Evolutionary conservation across 2,329 filamentous ascomycete genomes (phyloP).

Genomic region (Penicillium sp.): DNA sequence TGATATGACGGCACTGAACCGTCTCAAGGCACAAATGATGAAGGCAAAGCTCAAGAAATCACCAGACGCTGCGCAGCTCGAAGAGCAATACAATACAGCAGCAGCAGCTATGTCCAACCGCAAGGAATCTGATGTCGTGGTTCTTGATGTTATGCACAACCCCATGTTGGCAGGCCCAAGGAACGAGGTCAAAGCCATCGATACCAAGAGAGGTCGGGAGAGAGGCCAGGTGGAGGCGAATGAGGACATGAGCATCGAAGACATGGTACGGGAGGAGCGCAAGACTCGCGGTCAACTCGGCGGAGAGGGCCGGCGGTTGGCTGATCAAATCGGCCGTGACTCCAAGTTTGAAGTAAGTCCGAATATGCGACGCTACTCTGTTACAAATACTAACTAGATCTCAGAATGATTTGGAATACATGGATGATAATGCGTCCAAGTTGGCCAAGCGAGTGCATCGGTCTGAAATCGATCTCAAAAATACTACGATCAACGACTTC

Average conservation of each 20-base stretch:
- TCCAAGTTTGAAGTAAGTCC: slow-evolving; percentile 70
- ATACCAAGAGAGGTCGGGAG: slow-evolving; percentile 79
- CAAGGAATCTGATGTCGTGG: slow-evolving; percentile 68
- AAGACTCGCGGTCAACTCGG: slow-evolving; percentile 76
- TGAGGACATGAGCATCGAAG: slow-evolving; percentile 91
- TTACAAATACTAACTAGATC: not conserved
- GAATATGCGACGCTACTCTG: not conserved
- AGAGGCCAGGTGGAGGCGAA: slow-evolving; percentile 86
- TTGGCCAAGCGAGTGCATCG: slow-evolving; percentile 85
- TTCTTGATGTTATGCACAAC: slow-evolving; percentile 85
- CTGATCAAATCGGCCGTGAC: slow-evolving; percentile 93
- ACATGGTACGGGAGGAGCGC: slow-evolving; percentile 94
- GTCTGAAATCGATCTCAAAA: slow-evolving; percentile 83
- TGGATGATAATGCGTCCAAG: slow-evolving; percentile 93
- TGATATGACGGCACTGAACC: slow-evolving; percentile 80
- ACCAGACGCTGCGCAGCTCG: slow-evolving; percentile 72
- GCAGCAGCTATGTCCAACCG: slow-evolving; percentile 61
- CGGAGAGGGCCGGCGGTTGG: slow-evolving; percentile 78
- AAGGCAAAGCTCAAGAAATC: slow-evolving; percentile 85
- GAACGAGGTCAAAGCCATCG: slow-evolving; percentile 74
- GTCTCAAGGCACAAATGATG: slow-evolving; percentile 91
- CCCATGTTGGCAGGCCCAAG: slow-evolving; percentile 77
- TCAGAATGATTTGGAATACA: slow-evolving; percentile 84
- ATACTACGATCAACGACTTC: slow-evolving; percentile 81
- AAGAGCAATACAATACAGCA: slow-evolving; percentile 80